Evolutionary conservation across 176 grass and related monocot genomes (phyloP), one percentile per base, ranked within the genome.

Genomic region (Melocanna baccifera): DNA sequence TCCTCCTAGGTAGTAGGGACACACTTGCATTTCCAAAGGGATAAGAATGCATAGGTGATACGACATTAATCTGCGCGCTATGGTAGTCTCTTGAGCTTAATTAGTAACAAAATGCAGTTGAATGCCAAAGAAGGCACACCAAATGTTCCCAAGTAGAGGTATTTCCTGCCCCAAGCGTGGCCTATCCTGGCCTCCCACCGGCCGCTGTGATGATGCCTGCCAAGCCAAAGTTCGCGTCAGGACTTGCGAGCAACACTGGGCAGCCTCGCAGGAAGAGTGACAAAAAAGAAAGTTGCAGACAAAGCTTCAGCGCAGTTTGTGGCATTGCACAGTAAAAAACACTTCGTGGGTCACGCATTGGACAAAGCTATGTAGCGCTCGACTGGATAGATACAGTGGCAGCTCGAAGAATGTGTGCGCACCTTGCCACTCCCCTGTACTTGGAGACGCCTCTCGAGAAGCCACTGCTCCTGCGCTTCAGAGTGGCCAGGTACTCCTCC

Each of bases 341-440:
- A 22, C 25, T 50, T 10, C 22, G 16, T 47, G 64, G 36, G 5
- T 13, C 19, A 79, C 64, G 67, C 67, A n/a, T 2, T 52, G 55
- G 43, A 46, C 65, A 62, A 9, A 69, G 53, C 12, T 22, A 62
- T 1, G 5, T 4, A 29, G 47, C 7, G 18, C 3, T 45, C 43
- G 66, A 76, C 47, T 51, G n/a, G 82, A 81, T 6, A 34, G 62
- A 77, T 81, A 26, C 51, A 39, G 67, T 6, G 29, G 40, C 5
- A 58, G 39, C 46, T 26, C 47, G 74, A 28, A 48, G n/a, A 15
- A 16, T 13, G 55, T 3, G 20, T 34, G 47, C 22, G 18, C 67
- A 97, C 94, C 37, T 92, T n/a, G 95, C 84, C 62, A 97, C 95
- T 43, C 95, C 94, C 65, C 92, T 83, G 87, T 95, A 98, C 78